A percentile compares a stretch with the other conserved stretches of the same genome.
phyloP scores from a whole-genome alignment of 352 stramenopile species.

The Phytophthora rubi region DNA sequence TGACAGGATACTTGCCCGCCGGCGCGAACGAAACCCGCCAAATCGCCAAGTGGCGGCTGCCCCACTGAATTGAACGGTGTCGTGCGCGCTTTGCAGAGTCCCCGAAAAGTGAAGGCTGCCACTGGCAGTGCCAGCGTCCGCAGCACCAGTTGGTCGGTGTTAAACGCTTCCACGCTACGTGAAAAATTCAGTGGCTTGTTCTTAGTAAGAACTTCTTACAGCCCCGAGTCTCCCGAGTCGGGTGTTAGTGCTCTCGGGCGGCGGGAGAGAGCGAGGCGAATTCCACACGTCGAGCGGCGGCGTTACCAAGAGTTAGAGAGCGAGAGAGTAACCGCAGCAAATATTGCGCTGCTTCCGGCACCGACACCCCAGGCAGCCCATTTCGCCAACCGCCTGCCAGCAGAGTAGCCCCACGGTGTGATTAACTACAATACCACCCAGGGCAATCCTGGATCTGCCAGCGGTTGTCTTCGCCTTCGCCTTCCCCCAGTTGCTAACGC shows the following conservation, averaged over 20 bases:
- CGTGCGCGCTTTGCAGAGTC: neutral
- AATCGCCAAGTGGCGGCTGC: neutral
- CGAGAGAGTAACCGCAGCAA: slow-evolving; percentile 22
- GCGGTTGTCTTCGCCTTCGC: slow-evolving; percentile 13
- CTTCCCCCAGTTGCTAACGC: slow-evolving; percentile 32
- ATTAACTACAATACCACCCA: too few species aligned
- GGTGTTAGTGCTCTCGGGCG: neutral
- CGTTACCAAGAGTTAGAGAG: slow-evolving; percentile 16
- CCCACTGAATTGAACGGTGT: slow-evolving; percentile 3
- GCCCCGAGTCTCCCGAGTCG: neutral
- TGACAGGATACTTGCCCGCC: neutral
- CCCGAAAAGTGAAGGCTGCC: too few species aligned
- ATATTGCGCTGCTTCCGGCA: neutral
- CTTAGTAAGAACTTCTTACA: neutral
- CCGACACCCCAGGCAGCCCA: neutral
- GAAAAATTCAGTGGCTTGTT: slow-evolving; percentile 33
- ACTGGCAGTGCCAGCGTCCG: neutral
- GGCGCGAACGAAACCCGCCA: slow-evolving; percentile 22
- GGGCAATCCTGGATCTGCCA: too few species aligned
- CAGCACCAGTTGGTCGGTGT: slow-evolving; percentile 8
- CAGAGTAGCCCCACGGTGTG: neutral
- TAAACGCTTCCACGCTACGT: neutral
- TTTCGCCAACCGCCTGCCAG: slow-evolving; percentile 17
- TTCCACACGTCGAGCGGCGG: slow-evolving; percentile 4
- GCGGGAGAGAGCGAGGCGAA: slow-evolving; percentile 25